Base-by-base conservation (phyloP, 2,329 filamentous ascomycete species). In the Pestalotiopsis sp. region DNA sequence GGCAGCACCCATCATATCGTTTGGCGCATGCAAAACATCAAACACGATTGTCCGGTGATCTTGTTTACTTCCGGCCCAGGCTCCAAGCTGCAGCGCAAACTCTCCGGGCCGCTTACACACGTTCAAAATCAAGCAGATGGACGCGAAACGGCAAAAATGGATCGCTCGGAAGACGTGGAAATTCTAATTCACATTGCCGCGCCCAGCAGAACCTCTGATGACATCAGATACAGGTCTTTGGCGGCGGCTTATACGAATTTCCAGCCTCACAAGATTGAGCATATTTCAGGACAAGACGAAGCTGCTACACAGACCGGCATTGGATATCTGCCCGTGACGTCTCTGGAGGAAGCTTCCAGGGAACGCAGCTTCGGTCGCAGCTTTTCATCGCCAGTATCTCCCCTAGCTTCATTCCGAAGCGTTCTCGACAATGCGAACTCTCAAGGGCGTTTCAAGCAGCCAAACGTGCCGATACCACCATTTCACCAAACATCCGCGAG, bases 151-250 rank as follows among this genome's bases (percentile, higher is more conserved):
- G 52, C 62, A 67, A 73, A 70, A 66, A 79, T 79, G 77, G 76
- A 75, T 66, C 60, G 71, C 64, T 68, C 73, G 57, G 45, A 70
- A 62, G 78, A 84, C 69, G 79, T 83, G 65, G 87, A 90, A 77
- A 86, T 89, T 59, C 80, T 90, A 59, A 82, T 88, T 64, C 87
- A 90, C 75, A 82, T 87, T 67, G 77, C 84, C 12, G 87, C 87
- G 38, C 85, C 86, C 6, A 84, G 85, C 73, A 82, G 76, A 52
- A 78, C 80, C 25, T 72, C 74, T 12, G 85, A 88, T 71, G 87
- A 90, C 77, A 77, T 73, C 20, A 72, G 73, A 14, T 89, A 88
- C 71, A 79, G 86, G 41, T 76, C 79, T n/a, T 78, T 88, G 25
- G 86, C 86, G 4, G 73, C 80, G 25, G 83, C 85, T 2, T 89